phyloP scores from a whole-genome alignment of 805 yeast genomes.

The Sungouiozyma intestinalis region DNA sequence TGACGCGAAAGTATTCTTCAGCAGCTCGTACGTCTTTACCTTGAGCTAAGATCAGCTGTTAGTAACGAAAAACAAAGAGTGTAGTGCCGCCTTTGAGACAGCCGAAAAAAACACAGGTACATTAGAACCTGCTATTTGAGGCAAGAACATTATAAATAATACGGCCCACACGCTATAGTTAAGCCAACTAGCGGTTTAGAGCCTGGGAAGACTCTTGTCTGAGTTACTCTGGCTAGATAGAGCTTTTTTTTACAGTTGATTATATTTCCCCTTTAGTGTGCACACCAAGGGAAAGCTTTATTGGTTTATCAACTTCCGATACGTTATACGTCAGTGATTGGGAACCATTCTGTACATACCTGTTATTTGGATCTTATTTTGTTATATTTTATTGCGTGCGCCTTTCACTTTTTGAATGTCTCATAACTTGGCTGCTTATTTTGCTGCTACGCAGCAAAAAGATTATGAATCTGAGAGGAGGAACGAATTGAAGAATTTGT shows the following conservation, averaged over 20 bases:
- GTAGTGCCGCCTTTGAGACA: not conserved
- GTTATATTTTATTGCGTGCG: not conserved
- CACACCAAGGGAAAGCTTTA: not conserved
- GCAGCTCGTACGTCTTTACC: not conserved
- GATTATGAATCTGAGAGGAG: not conserved
- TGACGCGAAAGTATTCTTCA: not conserved
- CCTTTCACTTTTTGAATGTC: conserved; percentile 11
- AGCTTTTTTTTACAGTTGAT: not conserved
- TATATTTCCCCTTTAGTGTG: not conserved
- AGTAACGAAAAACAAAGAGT: not conserved
- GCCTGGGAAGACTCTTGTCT: not conserved
- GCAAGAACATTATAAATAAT: no score
- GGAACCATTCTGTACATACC: no score
- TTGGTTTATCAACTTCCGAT: not conserved
- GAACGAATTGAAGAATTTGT: not conserved
- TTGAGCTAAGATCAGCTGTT: not conserved
- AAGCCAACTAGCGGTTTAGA: not conserved
- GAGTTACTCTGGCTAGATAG: not conserved
- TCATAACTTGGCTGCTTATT: conserved; percentile 22
- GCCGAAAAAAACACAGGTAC: not conserved
- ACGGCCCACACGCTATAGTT: no score
- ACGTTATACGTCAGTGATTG: not conserved
- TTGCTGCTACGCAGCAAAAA: conserved; percentile 8
- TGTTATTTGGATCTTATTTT: not conserved
- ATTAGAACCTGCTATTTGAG: no score